Evolutionary conservation across 2,329 filamentous ascomycete genomes (phyloP).

Genomic region (Sclerotinia trifoliorum): DNA sequence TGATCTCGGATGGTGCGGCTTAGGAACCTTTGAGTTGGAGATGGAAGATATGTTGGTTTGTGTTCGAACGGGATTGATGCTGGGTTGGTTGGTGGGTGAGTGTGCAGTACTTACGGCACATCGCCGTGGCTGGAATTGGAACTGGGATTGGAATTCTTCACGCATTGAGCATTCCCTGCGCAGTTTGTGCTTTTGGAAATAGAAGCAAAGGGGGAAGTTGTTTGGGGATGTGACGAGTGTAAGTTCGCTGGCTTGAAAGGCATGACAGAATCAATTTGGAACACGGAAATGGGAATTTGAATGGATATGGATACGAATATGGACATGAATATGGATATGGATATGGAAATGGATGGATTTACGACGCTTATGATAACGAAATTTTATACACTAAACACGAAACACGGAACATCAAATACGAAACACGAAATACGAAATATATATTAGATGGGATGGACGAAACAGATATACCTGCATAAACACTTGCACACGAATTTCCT

Average conservation of each 20-base stretch:
- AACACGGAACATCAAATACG: no score
- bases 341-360: background rate
- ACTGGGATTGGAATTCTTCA: background rate
- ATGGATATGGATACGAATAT: background rate
- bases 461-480: constrained; percentile 6
- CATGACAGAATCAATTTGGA: constrained; percentile 2
- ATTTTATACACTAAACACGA: background rate
- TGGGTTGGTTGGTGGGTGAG: constrained; percentile 18
- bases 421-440: no score
- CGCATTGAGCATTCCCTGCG: background rate
- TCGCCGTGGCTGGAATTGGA: background rate
- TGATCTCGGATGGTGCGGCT: constrained; percentile 9
- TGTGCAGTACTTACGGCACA: constrained; percentile 3
- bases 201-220: background rate
- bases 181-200: constrained; percentile 9
- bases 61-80: constrained; percentile 4
- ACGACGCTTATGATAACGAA: constrained; percentile 11
- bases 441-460: background rate
- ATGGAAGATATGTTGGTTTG: constrained; percentile 9
- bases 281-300: background rate
- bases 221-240: background rate
- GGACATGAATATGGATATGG: background rate
- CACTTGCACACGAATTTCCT: constrained; percentile 11
- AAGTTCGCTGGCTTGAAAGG: constrained; percentile 1
- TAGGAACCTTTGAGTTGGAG: background rate